These are phyloP conservation scores for Trypanosoma cruzi DNA, from an alignment of 208 protist species.

Conservation along the genomic window DNA sequence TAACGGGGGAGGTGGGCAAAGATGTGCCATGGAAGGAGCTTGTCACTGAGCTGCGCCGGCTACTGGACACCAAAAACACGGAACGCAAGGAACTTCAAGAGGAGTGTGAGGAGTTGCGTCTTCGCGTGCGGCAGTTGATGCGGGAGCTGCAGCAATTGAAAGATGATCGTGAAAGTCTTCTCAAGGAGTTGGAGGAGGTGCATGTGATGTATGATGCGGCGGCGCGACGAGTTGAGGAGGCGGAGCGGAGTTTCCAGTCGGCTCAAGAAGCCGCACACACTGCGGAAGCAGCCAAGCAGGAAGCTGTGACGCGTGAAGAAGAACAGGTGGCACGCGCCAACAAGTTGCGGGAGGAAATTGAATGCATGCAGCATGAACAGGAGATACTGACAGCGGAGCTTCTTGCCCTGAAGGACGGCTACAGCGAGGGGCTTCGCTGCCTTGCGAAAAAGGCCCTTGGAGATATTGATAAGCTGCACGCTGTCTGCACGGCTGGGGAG, in stretches of 20 bases:
- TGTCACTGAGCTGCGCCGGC: constrained; percentile 21
- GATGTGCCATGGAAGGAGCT: constrained; percentile 21
- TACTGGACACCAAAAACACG: constrained; percentile 28
- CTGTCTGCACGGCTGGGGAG: constrained; percentile 21
- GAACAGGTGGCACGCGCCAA: background rate
- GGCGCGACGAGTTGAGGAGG: background rate
- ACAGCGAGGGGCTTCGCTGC: constrained; percentile 26
- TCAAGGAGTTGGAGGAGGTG: constrained; percentile 3
- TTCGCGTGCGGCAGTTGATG: constrained; percentile 15
- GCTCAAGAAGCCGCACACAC: too few species aligned
- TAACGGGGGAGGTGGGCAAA: background rate
- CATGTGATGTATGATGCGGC: background rate
- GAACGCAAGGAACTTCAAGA: constrained; percentile 18
- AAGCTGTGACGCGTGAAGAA: constrained; percentile 5
- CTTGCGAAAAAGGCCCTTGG: constrained; percentile 32
- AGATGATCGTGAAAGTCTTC: constrained; percentile 6
- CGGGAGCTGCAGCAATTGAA: constrained; percentile 9
- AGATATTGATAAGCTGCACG: constrained; percentile 36
- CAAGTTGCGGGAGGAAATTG: constrained; percentile 3
- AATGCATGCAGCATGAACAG: background rate
- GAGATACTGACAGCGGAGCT: constrained; percentile 13
- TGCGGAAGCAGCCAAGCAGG: too few species aligned
- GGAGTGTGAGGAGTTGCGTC: constrained; percentile 5
- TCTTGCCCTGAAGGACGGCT: constrained; percentile 3
- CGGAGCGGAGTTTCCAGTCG: too few species aligned